Percentiles rank a stretch among this genome's conserved stretches.
phyloP scores from a whole-genome alignment of 2,329 filamentous ascomycete species.

The Lachnellula hyalina region DNA sequence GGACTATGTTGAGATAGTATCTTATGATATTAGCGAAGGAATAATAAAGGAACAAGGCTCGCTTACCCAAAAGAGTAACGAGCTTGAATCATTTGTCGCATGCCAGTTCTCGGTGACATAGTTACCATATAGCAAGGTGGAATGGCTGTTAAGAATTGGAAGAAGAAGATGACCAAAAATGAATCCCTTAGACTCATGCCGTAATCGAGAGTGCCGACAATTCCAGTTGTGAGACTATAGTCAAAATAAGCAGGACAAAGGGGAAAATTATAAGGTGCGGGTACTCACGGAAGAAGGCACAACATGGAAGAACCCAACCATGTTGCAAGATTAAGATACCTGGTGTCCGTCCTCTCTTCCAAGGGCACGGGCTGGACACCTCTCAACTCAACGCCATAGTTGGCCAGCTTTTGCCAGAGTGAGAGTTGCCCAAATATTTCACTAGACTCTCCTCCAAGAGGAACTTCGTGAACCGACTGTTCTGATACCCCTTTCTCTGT shows the following conservation, averaged over 20 bases:
- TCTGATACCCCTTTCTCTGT: too few species aligned
- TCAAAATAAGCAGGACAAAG: slow-evolving; percentile 9
- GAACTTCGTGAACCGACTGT: too few species aligned
- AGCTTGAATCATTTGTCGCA: slow-evolving; percentile 62
- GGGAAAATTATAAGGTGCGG: too few species aligned
- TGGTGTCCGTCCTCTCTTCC: slow-evolving; percentile 47
- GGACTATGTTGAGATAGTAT: too few species aligned
- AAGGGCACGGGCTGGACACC: slow-evolving; percentile 52
- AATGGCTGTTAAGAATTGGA: slow-evolving; percentile 49
- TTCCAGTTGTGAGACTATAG: slow-evolving; percentile 54
- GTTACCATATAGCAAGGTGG: slow-evolving; percentile 53
- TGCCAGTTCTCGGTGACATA: slow-evolving; percentile 55
- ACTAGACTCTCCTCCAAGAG: too few species aligned
- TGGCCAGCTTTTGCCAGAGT: slow-evolving; percentile 8
- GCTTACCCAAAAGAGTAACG: slow-evolving; percentile 55
- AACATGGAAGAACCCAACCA: slow-evolving; percentile 49
- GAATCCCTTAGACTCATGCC: slow-evolving; percentile 47
- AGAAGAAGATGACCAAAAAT: slow-evolving; percentile 57
- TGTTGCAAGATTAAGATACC: slow-evolving; percentile 50
- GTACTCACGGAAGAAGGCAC: slow-evolving; percentile 49
- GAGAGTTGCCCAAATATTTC: too few species aligned
- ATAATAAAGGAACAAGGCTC: background rate
- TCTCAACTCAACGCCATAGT: slow-evolving; percentile 43
- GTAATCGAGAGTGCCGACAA: slow-evolving; percentile 51
- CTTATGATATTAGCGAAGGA: too few species aligned